These are phyloP conservation scores for Hypoxylon sp. DNA, from an alignment of 2,329 filamentous ascomycete genomes.

Conservation along the genomic window DNA sequence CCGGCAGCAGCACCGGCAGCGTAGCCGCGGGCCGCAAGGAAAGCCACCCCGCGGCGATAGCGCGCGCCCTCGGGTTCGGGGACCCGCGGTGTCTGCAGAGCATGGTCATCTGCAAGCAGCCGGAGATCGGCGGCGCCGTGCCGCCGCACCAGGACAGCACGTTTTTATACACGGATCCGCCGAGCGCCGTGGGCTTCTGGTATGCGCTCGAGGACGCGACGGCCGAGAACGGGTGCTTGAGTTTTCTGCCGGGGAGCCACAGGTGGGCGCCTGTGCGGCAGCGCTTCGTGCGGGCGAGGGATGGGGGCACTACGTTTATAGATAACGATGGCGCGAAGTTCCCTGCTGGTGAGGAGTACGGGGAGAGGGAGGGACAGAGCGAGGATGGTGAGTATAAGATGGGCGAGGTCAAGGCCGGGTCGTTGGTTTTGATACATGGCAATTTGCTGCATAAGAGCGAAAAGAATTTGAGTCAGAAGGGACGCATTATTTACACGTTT, in stretches of 20 bases:
- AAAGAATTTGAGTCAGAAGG: slow-evolving; percentile 87
- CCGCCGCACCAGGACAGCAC: slow-evolving; percentile 93
- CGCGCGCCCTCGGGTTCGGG: slow-evolving; percentile 77
- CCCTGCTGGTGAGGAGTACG: slow-evolving; percentile 67
- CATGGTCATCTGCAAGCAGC: slow-evolving; percentile 99
- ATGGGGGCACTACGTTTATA: slow-evolving; percentile 77
- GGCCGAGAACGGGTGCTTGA: slow-evolving; percentile 87
- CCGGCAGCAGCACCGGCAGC: slow-evolving; percentile 62
- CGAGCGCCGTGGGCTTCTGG: slow-evolving; percentile 95
- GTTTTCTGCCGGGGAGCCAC: slow-evolving; percentile 88
- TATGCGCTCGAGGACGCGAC: slow-evolving; percentile 96
- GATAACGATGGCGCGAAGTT: slow-evolving; percentile 77
- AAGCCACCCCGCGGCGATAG: slow-evolving; percentile 72
- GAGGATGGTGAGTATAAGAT: slow-evolving; percentile 76
- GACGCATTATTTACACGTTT: slow-evolving; percentile 96
- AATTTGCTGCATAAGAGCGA: slow-evolving; percentile 97
- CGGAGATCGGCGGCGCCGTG: slow-evolving; percentile 93
- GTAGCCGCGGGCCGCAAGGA: slow-evolving; percentile 54
- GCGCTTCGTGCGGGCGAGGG: slow-evolving; percentile 78
- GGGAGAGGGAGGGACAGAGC: slow-evolving; percentile 58
- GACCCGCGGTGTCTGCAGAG: slow-evolving; percentile 88
- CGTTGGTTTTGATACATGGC: slow-evolving; percentile 93
- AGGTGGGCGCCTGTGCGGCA: slow-evolving; percentile 76
- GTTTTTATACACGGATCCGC: slow-evolving; percentile 91
- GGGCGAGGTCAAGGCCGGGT: slow-evolving; percentile 91